These are phyloP conservation scores for Pichia sp. DNA, from an alignment of 1,139 yeast genomes.

Conservation along the genomic window DNA sequence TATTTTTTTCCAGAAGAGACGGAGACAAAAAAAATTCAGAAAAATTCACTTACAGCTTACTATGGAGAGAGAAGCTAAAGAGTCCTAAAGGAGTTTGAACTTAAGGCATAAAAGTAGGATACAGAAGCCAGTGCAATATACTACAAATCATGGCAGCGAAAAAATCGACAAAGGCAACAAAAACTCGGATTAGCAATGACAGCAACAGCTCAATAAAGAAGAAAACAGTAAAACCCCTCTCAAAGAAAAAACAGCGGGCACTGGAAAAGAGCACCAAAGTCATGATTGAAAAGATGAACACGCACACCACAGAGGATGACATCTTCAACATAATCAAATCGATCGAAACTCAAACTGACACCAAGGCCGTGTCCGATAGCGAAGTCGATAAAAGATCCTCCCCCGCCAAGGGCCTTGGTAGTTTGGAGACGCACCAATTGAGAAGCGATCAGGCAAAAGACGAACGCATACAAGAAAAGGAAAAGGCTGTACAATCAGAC, in stretches of 20 bases:
- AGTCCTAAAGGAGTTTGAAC: too few relatives aligned
- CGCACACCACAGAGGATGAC: conserved; percentile 34
- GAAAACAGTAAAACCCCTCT: conserved; percentile 1
- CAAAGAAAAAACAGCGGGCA: conserved; percentile 18
- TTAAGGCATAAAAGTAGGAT: too few relatives aligned
- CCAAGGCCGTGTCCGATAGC: conserved; percentile 17
- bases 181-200: background rate
- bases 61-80: too few relatives aligned
- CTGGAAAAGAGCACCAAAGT: conserved; percentile 19
- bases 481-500: conserved; percentile 47
- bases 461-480: conserved; percentile 39
- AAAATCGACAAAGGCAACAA: background rate
- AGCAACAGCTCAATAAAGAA: background rate
- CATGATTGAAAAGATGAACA: conserved; percentile 44
- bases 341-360: conserved; percentile 17
- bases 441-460: conserved; percentile 41
- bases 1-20: background rate
- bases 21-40: background rate
- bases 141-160: background rate
- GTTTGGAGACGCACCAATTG: conserved; percentile 22
- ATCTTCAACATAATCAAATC: conserved; percentile 32
- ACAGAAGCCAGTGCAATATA: too few relatives aligned
- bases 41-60: too few relatives aligned
- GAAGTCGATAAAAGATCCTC: conserved; percentile 14
- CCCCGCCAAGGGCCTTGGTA: conserved; percentile 29